Percentiles rank a stretch among this genome's conserved stretches.
phyloP scores from a whole-genome alignment of 2,329 filamentous ascomycete genomes.

The Sarocladiaceae sp. region DNA sequence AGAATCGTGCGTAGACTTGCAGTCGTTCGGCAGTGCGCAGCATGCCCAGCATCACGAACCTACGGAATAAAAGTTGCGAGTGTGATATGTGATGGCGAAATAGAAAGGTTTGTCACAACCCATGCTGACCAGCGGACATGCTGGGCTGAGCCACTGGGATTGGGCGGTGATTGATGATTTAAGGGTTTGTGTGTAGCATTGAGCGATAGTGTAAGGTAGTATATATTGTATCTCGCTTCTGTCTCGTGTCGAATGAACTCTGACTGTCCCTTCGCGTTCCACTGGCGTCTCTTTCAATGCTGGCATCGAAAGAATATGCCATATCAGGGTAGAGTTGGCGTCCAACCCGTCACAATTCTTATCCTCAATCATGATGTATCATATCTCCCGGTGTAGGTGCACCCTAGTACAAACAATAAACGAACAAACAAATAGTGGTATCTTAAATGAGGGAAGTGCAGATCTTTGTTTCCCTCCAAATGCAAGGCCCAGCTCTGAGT shows the following conservation, averaged over 20 bases:
- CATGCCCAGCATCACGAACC: too few relatives aligned
- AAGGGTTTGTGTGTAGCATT: too few relatives aligned
- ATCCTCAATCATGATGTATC: not conserved
- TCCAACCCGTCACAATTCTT: not conserved
- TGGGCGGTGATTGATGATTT: too few relatives aligned
- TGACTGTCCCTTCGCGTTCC: not conserved
- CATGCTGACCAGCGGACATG: too few relatives aligned
- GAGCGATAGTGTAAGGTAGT: too few relatives aligned
- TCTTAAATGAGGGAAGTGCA: conserved; percentile 1
- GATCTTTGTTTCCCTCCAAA: not conserved
- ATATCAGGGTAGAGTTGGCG: not conserved
- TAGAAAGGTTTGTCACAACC: too few relatives aligned
- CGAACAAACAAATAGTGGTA: not conserved
- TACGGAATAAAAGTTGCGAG: too few relatives aligned
- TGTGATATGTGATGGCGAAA: too few relatives aligned
- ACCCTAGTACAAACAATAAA: not conserved
- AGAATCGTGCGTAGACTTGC: not conserved
- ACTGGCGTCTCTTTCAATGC: not conserved
- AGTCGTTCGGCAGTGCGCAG: too few relatives aligned
- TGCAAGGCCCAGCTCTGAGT: not conserved
- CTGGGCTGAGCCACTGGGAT: too few relatives aligned
- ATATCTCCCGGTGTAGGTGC: not conserved
- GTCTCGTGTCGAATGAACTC: too few relatives aligned
- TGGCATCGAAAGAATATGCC: not conserved
- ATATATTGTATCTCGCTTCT: too few relatives aligned